These are phyloP conservation scores for Tricholoma sp. DNA, from an alignment of 768 basidiomycete genomes.

Conservation along the genomic window DNA sequence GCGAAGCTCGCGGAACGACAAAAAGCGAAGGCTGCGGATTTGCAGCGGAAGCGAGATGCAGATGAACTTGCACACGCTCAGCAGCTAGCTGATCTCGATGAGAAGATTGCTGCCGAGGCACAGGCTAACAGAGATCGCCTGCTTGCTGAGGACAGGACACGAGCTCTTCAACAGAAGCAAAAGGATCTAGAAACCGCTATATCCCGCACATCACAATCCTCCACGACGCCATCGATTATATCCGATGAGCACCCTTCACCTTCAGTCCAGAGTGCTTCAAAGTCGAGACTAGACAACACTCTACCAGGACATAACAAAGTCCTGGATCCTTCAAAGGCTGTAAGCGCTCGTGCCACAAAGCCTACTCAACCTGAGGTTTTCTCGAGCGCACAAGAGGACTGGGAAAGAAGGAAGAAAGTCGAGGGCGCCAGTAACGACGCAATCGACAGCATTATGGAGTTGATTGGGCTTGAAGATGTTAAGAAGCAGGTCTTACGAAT, in stretches of 20 bases:
- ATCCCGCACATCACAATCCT: not conserved
- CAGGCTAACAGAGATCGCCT: constrained; percentile 31
- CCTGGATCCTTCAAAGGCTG: not conserved
- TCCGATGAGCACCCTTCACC: not conserved
- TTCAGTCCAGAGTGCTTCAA: not conserved
- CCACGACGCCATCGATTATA: not conserved
- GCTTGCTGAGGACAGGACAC: constrained; percentile 13
- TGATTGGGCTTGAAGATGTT: constrained; percentile 66
- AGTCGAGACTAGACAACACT: not conserved
- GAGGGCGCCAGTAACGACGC: constrained; percentile 46
- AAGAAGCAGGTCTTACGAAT: constrained; percentile 56
- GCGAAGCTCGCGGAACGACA: constrained; percentile 36
- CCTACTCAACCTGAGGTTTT: constrained; percentile 22
- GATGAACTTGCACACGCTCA: constrained; percentile 38
- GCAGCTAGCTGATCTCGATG: constrained; percentile 38
- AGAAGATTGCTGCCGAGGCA: constrained; percentile 29
- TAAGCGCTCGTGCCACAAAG: not conserved
- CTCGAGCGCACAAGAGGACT: constrained; percentile 33
- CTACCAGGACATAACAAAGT: not conserved
- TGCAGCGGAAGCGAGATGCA: constrained; percentile 39
- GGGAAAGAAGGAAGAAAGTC: constrained; percentile 53
- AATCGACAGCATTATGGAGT: constrained; percentile 65
- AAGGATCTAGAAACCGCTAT: not conserved
- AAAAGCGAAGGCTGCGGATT: constrained; percentile 31
- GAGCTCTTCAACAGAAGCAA: not conserved